These are phyloP conservation scores for Lentithecium fluviatile DNA, from an alignment of 495 filamentous ascomycete species.

Conservation along the genomic window DNA sequence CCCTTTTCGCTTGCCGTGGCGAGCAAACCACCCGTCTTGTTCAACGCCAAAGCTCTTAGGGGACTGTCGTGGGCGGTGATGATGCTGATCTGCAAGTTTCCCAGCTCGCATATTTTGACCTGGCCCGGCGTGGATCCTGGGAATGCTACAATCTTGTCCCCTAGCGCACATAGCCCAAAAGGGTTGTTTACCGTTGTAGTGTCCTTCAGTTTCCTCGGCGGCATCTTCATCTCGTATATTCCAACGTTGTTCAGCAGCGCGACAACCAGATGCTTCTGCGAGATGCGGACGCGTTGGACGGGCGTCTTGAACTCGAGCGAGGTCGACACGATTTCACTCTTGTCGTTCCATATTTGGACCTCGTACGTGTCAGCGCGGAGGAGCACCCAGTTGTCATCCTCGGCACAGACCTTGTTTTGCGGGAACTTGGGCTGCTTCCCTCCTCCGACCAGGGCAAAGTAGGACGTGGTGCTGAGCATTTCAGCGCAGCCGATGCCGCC, in stretches of 20 bases:
- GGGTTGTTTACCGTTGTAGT: conserved; percentile 90
- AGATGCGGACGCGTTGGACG: conserved; percentile 75
- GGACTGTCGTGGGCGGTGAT: conserved; percentile 85
- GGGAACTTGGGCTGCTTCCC: conserved; percentile 83
- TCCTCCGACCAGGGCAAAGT: conserved; percentile 85
- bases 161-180: conserved; percentile 75
- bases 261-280: conserved; percentile 75
- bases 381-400: conserved; percentile 22
- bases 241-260: conserved; percentile 79
- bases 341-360: conserved; percentile 91
- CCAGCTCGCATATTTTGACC: conserved; percentile 84
- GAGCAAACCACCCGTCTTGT: conserved; percentile 73
- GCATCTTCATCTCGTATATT: conserved; percentile 75
- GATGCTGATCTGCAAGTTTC: conserved; percentile 83
- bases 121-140: conserved; percentile 84
- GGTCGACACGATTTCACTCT: conserved; percentile 69
- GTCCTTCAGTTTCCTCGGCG: conserved; percentile 66
- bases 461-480: conserved; percentile 87
- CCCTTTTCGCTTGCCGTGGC: conserved; percentile 92
- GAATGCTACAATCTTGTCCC: conserved; percentile 69
- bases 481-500: conserved; percentile 78
- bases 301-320: conserved; percentile 72
- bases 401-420: conserved; percentile 69
- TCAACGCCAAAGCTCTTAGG: conserved; percentile 76
- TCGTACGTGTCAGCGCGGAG: conserved; percentile 37